Base-by-base conservation (phyloP, 73 alveolate species). In the Paramecium tetraurelia region DNA sequence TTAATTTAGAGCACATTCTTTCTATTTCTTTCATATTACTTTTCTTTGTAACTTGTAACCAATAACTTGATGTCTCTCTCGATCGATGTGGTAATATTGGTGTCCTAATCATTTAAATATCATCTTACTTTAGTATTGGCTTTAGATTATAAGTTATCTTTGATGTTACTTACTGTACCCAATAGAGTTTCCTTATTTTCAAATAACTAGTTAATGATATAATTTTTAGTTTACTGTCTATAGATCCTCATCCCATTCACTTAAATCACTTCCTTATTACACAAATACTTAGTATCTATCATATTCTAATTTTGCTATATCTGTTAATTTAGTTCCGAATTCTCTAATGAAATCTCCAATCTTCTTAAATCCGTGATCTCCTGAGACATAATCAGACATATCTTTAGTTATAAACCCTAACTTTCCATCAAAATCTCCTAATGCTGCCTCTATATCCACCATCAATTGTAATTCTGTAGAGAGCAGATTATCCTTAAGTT, bases 241-340 rank as follows among this genome's bases (percentile, higher is more conserved):
- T 22, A 21, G 14, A 31, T 80, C 90, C 7, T 44, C 76, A 80
- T 80, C 90, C 90, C 76, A 80, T 80, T 80, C 90, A 80, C 57
- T 44, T 43, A 80, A 10, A 80, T 80, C 90, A 21, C 36, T 20
- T 44, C 57, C 43, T 22, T 48, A 22, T 14, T 80, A 14, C 1
- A 63, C 29, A 80, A 41, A 59, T 80, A 48, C 11, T 4, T 43
- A 27, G 29, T 43, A 80, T 80, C 90, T 40, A n/a, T 80, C 90
- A 41, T 14, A 80, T 46, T 80, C 90, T 24, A 48, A 44, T 48
- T 80, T 80, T 0, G 90, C 90, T 2, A 80, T 80, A 80, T 80
- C 90, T 31, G 43, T 20, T 63, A 80, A 80, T 48, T 80, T 80
- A 21, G 35, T 24, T 43, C 90, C 90, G 43, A 80, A 80, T 46